Base-by-base conservation (phyloP, 768 basidiomycete species). In the Suillus variegatus region DNA sequence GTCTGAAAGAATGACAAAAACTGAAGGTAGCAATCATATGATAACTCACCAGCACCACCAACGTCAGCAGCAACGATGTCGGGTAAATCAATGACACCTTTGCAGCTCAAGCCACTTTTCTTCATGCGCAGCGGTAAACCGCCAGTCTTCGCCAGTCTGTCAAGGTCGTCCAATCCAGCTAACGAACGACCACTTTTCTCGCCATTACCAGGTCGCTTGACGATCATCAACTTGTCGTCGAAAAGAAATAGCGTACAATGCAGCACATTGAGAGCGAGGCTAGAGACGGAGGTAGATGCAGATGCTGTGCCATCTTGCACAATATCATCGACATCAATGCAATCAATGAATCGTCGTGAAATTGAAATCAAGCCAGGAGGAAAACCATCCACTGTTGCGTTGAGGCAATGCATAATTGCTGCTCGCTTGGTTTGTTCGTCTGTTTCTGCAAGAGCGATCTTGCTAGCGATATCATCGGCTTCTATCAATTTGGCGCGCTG, bases 161-260 rank as follows among this genome's bases (percentile, higher is more conserved):
- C 93, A 16, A 92, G 77, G 32, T 91, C 88, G 68, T 94, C 91
- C 62, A 97, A 77, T 1, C 95, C 94, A 5, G 91, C 82, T 57
- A 95, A 75, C 12, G 83, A 75, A 56, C 86, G 85, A 4, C 91
- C 94, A 51, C 85, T 84, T 77, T 86, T 95, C 75, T 91, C 93
- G 49, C 87, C 89, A 72, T 83, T 91, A 40, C 80, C 87, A 51
- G 85, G 92, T 35, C 97, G 85, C 79, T 98, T 98, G 56, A 89
- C 92, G 66, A 99, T 88, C 74, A 99, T 84, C 25, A 99, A 81
- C 72, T 94, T 94, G 78, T 99, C 97, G 67, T 95, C 92, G 74
- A 99, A 99, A 55, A 99, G 82, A 75, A 99, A 92, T 36, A 99
- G 79, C 3, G 92, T 93, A 76, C 92, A 96, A 72, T 94, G 91